Conservation (phyloP, 202 grass and related monocot genomes). For the Cymbopogon flexuosus region DNA sequence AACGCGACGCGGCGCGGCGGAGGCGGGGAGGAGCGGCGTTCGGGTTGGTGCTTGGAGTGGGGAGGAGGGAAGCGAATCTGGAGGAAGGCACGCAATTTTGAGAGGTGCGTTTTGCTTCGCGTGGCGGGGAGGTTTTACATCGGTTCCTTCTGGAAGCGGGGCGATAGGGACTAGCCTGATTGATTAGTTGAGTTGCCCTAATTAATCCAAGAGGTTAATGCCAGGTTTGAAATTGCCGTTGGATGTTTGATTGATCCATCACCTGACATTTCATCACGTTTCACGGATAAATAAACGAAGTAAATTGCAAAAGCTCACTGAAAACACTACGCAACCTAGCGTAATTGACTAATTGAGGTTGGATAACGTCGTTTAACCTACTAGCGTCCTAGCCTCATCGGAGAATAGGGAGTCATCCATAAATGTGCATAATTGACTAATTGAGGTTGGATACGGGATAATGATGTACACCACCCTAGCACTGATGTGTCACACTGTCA, state of each 20-base stretch:
- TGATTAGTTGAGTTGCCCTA: background rate
- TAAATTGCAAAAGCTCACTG: too few species aligned
- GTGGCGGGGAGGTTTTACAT: constrained; percentile 30
- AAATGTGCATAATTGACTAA: background rate
- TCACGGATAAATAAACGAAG: too few species aligned
- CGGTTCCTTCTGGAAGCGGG: constrained; percentile 29
- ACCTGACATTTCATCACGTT: too few species aligned
- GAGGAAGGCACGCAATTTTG: constrained; percentile 20
- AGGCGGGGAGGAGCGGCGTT: background rate
- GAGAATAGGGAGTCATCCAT: background rate
- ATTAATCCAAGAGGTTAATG: background rate
- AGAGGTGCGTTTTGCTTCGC: constrained; percentile 10
- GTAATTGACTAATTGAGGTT: too few species aligned
- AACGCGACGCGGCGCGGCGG: background rate
- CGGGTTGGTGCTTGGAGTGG: background rate
- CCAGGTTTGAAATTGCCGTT: background rate
- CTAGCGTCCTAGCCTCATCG: background rate
- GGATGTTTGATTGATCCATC: background rate
- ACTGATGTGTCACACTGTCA: background rate
- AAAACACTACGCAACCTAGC: too few species aligned
- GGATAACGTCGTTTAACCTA: background rate
- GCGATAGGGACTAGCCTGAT: background rate
- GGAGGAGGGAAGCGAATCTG: constrained; percentile 17
- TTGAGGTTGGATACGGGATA: background rate
- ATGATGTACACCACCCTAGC: background rate